These are phyloP conservation scores for Colletotrichum tamarilloi DNA, from an alignment of 2,329 filamentous ascomycete species.

Conservation along the genomic window DNA sequence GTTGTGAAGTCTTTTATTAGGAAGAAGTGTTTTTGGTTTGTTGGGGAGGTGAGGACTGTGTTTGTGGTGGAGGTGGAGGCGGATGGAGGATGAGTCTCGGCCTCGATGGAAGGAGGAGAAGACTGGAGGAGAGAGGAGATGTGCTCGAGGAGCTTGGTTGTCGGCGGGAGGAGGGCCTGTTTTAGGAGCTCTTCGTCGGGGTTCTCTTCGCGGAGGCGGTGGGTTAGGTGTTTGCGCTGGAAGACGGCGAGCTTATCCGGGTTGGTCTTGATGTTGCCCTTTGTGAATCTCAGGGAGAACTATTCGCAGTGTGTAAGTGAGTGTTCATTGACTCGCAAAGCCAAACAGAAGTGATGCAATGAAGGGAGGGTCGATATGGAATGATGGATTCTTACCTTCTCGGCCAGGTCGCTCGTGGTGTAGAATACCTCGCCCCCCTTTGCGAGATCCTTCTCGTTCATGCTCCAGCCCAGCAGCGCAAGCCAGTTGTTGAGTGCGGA, in stretches of 20 bases:
- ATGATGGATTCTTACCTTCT: slow-evolving; percentile 65
- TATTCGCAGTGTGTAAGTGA: slow-evolving; percentile 48
- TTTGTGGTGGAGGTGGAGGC: not conserved
- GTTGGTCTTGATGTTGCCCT: slow-evolving; percentile 87
- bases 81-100: too few species aligned
- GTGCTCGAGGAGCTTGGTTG: slow-evolving; percentile 17
- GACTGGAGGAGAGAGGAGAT: slow-evolving; percentile 11
- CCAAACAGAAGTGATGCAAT: not conserved
- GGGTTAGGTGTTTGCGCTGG: slow-evolving; percentile 72
- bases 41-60: not conserved
- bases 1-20: slow-evolving; percentile 10
- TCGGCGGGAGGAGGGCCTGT: slow-evolving; percentile 30
- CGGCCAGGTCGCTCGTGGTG: slow-evolving; percentile 75
- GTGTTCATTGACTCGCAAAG: not conserved
- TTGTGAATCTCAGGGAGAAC: slow-evolving; percentile 90
- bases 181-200: slow-evolving; percentile 27
- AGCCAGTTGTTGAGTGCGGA: slow-evolving; percentile 80
- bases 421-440: slow-evolving; percentile 74
- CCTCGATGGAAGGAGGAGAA: not conserved
- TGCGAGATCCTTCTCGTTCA: slow-evolving; percentile 55
- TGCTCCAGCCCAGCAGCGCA: slow-evolving; percentile 86
- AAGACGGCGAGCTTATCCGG: slow-evolving; percentile 84
- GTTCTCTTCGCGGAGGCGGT: slow-evolving; percentile 42
- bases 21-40: slow-evolving; percentile 21
- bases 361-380: not conserved